Conservation (phyloP, 441 rosid species). For the Dalechampia spathulata region DNA sequence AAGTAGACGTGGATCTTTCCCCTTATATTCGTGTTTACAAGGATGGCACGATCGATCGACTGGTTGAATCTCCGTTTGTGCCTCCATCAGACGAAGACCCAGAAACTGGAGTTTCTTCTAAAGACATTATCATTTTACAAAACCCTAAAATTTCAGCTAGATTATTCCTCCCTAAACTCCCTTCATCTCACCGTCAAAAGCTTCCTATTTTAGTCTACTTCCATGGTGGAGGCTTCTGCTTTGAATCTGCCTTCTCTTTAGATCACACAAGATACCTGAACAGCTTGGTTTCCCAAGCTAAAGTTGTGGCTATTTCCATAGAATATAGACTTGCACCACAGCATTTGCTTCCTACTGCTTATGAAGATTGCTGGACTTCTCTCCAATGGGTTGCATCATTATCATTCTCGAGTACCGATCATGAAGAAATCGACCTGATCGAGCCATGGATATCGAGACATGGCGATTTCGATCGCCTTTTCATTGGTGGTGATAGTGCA, state of each 20-base stretch:
- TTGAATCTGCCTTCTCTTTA: constrained; percentile 35
- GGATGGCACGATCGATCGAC: constrained; percentile 31
- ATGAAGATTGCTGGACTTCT: constrained; percentile 33
- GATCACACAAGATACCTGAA: constrained; percentile 23
- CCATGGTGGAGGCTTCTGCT: constrained; percentile 39
- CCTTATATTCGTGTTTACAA: constrained; percentile 23
- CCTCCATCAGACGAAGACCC: constrained; percentile 25
- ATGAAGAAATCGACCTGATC: no score
- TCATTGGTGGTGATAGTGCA: constrained; percentile 37
- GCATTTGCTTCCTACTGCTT: constrained; percentile 23
- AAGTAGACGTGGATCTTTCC: constrained; percentile 23
- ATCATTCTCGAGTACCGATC: neutral
- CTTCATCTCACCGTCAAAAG: constrained; percentile 11
- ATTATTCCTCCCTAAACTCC: constrained; percentile 31
- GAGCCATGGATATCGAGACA: constrained; percentile 27
- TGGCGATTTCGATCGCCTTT: constrained; percentile 28
- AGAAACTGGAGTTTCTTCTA: constrained; percentile 31
- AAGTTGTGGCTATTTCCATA: constrained; percentile 28
- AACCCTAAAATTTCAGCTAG: constrained; percentile 29
- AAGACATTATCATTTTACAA: constrained; percentile 28
- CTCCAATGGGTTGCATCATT: constrained; percentile 4
- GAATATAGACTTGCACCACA: constrained; percentile 47
- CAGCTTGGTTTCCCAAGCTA: constrained; percentile 23
- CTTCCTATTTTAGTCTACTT: constrained; percentile 36
- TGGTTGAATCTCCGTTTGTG: constrained; percentile 20